Evolutionary conservation across 805 yeast genomes (phyloP), one percentile per base, ranked within the genome.

Genomic region (Candida multigemmis): DNA sequence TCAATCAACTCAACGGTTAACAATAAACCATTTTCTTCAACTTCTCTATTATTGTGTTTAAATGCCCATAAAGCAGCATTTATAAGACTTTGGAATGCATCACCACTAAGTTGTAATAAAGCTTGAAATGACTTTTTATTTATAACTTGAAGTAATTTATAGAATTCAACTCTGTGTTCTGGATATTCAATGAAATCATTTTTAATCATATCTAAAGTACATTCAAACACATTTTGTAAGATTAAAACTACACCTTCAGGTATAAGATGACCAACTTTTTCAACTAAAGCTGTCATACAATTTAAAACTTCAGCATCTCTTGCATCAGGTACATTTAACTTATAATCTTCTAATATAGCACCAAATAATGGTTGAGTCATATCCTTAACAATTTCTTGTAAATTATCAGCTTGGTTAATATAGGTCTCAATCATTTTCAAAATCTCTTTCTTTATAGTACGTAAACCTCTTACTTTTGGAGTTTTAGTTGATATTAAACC

Each of bases 21-120:
- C 21, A 78, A 72, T 41, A 91, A 70, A 15, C 98, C 99, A 30
- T 78, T 78, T 37, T 80, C 87, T 55, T 91, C 98, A 30, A 91
- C 96, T 30, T 89, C 97, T 53, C 97, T 76, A 56, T 91, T 87
- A 47, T 87, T 91, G 54, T 91, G 99, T 57, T 91, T 89, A 54
- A 91, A 83, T 0, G 97, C 96, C 99, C 99, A 91, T 46, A 91
- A 65, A 24, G 94, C 87, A 3, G 97, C 94, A 56, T 86, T 89
- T 34, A 91, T 76, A 31, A 91, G 79, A 33, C 85, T 71, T 48
- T 82, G 86, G 69, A 91, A 89, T 14, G 94, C 94, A 36, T 76
- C 86, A 3, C 93, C 89, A 7, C 96, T 93, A 37, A 91, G 69
- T 52, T 85, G 82, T 34, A 85, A 65, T 39, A 91, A 67, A 1